These are phyloP conservation scores for Wickerhamiella nectarea DNA, from an alignment of 805 yeast genomes.

Conservation along the genomic window DNA sequence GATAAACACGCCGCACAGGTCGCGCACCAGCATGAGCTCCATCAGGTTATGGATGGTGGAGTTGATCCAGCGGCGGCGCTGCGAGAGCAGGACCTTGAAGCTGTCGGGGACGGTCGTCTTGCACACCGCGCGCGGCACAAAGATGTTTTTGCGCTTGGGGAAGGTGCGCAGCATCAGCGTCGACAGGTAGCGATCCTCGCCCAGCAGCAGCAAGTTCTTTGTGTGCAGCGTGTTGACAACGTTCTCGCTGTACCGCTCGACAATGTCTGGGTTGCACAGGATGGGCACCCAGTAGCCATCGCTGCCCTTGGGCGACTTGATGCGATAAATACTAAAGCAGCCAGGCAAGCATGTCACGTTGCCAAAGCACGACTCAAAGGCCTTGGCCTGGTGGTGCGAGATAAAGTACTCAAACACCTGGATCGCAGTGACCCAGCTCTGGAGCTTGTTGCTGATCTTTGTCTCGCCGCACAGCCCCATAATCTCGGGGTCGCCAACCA, in stretches of 20 bases:
- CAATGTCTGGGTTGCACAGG: constrained; percentile 83
- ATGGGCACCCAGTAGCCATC: constrained; percentile 87
- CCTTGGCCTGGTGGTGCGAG: constrained; percentile 88
- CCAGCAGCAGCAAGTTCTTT: constrained; percentile 70
- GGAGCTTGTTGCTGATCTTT: constrained; percentile 68
- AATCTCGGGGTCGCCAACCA: constrained; percentile 71
- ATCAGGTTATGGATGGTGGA: constrained; percentile 86
- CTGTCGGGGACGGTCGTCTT: constrained; percentile 80
- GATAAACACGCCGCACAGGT: constrained; percentile 87
- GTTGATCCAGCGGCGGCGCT: constrained; percentile 93
- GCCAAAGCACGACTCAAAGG: constrained; percentile 89
- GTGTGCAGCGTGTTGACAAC: constrained; percentile 71
- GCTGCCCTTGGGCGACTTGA: constrained; percentile 72
- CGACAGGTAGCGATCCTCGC: constrained; percentile 80
- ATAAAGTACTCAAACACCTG: constrained; percentile 90
- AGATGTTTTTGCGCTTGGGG: constrained; percentile 77
- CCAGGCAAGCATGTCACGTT: constrained; percentile 94
- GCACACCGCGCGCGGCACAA: constrained; percentile 83
- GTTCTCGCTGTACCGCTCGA: constrained; percentile 79
- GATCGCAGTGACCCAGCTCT: constrained; percentile 82
- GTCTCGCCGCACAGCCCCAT: constrained; percentile 97
- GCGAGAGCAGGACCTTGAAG: constrained; percentile 69
- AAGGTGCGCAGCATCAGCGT: constrained; percentile 78
- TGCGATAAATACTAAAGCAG: constrained; percentile 83
- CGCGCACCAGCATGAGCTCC: constrained; percentile 73